Evolutionary conservation across 2,329 filamentous ascomycete species (phyloP), one percentile per base, ranked within the genome.

Genomic region (Colletotrichum nymphaeae): DNA sequence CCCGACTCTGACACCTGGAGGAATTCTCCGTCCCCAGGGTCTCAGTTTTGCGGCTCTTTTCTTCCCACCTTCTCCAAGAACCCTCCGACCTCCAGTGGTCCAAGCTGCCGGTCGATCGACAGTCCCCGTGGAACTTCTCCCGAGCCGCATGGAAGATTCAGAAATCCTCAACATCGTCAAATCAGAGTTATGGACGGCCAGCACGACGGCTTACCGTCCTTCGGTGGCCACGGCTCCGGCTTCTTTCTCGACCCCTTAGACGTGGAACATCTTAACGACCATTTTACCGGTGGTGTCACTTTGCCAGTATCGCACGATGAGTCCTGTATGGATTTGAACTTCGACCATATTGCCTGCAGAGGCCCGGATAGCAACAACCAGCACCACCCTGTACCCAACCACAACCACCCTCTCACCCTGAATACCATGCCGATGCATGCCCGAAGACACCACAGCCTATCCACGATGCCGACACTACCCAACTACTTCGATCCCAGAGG

Each of bases 251-350:
- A 46, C 57, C 70, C 75, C 63, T 55, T 75, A 42, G 37, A 62
- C 16, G 26, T 52, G 16, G 64, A 65, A 24, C 32, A 67, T 16
- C 56, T 37, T 4, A 56, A 63, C 26, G 49, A 60, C 56, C 64
- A 56, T 32, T 67, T 57, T 24, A 26, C 46, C 1, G 26, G 42
- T 2, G 26, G 49, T 11, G 63, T 52, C 28, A 26, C 57, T 24
- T 32, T 52, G 56, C 24, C 57, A 12, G 22, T 32, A 16, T 32
- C 69, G 59, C 81, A 83, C 63, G 78, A 79, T 46, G 80, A 83
- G 62, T 78, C 79, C 30, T 83, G 81, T 74, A 77, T 82, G 30
- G 80, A 80, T 75, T 67, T 71, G 67, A 58, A 67, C 68, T 69
- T 64, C 63, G 70, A 67, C 49, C 64, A 67, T 19, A 49, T 68